These are phyloP conservation scores for Irpex sp. DNA, from an alignment of 1,284 basidiomycete genomes.

Conservation along the genomic window DNA sequence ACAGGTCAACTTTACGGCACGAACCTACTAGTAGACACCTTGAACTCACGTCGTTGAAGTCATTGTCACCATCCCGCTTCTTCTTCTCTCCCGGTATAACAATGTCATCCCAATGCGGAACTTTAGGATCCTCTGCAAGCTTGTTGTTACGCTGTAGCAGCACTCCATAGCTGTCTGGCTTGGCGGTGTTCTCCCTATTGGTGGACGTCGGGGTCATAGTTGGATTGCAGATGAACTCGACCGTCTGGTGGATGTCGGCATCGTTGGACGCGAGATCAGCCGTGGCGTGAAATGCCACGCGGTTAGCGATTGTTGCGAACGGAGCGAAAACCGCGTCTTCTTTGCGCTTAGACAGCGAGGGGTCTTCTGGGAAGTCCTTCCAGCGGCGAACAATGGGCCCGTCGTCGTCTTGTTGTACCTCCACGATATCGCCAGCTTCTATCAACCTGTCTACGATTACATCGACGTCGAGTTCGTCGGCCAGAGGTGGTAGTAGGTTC, in stretches of 20 bases:
- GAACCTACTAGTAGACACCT: background rate
- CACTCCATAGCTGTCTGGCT: background rate
- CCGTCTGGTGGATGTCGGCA: background rate
- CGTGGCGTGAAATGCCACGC: background rate
- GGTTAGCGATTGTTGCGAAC: background rate
- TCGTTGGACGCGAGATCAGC: background rate
- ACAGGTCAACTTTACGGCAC: background rate
- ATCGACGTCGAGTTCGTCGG: background rate
- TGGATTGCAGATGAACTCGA: background rate
- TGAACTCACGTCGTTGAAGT: background rate
- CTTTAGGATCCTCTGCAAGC: background rate
- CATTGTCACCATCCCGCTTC: background rate
- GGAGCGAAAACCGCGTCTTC: background rate
- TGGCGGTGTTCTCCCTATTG: background rate
- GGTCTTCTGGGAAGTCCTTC: background rate
- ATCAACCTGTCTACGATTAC: background rate
- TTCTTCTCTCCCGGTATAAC: background rate
- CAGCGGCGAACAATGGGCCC: background rate
- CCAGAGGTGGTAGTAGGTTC: background rate
- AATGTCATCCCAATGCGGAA: background rate
- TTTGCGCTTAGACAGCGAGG: background rate
- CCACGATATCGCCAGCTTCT: background rate
- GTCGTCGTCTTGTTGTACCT: no score
- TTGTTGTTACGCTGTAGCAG: background rate
- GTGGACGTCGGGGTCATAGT: background rate